Conservation (phyloP, 768 basidiomycete genomes). For the Dendrothele bispora region DNA sequence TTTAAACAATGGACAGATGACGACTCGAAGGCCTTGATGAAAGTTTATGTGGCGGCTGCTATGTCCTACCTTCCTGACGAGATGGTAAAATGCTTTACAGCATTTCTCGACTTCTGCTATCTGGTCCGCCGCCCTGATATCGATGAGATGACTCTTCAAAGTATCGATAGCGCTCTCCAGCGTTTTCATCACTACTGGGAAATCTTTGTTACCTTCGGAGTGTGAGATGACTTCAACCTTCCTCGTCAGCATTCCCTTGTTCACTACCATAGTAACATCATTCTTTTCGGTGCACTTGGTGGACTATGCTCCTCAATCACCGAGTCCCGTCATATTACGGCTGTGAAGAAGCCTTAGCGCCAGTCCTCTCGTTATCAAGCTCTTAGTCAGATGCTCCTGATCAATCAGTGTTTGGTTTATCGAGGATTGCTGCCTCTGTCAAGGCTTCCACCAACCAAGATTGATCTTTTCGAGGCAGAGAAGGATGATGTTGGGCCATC, state of each 20-base stretch:
- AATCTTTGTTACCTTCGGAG: conserved; percentile 11
- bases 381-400: conserved; percentile 10
- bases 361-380: conserved; percentile 11
- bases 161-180: conserved; percentile 5
- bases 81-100: conserved; percentile 13
- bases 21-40: conserved; percentile 15
- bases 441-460: neutral
- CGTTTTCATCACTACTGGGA: conserved; percentile 13
- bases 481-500: conserved; percentile 1
- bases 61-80: conserved; percentile 15
- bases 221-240: conserved; percentile 9
- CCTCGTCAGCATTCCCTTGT: conserved; percentile 17
- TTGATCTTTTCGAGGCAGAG: conserved; percentile 1
- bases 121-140: conserved; percentile 11
- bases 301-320: conserved; percentile 18
- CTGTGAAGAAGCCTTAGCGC: conserved; percentile 15
- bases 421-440: neutral
- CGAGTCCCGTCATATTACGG: conserved; percentile 13
- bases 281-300: conserved; percentile 17
- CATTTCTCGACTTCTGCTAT: conserved; percentile 27
- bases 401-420: neutral
- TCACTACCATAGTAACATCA: conserved; percentile 13
- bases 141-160: conserved; percentile 6
- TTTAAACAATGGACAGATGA: conserved; percentile 19
- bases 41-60: conserved; percentile 23